Base-by-base conservation (phyloP, 1,139 yeast species). In the Zygoascus meyerae region DNA sequence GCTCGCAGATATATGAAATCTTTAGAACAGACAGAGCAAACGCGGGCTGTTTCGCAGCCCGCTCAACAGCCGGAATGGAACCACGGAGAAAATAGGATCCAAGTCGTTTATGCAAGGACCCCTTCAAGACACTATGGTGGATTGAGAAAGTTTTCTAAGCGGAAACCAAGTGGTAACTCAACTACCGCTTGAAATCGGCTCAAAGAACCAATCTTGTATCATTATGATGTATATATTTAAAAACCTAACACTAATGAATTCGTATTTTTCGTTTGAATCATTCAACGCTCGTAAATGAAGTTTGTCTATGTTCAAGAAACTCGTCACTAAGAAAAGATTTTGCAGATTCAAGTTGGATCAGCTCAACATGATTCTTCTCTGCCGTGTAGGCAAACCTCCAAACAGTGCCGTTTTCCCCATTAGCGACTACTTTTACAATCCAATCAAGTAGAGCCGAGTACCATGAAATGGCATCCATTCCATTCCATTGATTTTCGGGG, bases 371-470 rank as follows among this genome's bases (percentile, higher is more conserved):
- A n/a, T 43, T 41, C 29, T 31, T 40, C 16, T 36, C 31, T 8
- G 49, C 44, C 16, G 40, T 43, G 28, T 46, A 48, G 21, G 47
- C 45, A 29, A 48, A 38, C n/a, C 46, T 36, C 51, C 51, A 48
- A 18, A 21, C 28, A 5, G 32, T 38, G 6, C 44, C 45, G 1
- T 35, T 34, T 11, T 38, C 48, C 5, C 14, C 39, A 2, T 38
- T 28, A 10, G 43, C 37, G 16, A 87, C 68, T 28, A 69, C 71
- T 18, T 71, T 72, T 43, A 69, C 67, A 15, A 89, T 62, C 95
- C 96, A 90, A 48, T 84, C 87, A 44, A 87, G 70, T 31, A 83
- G 77, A 0, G 94, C 90, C 5, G 90, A 92, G 63, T 86, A 86
- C 79, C 94, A 89, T 58, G 82, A 84, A 49, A 89, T 72, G 3